Conservation (phyloP, 129 eudicot species). For the carrot (Daucus carota) region DNA sequence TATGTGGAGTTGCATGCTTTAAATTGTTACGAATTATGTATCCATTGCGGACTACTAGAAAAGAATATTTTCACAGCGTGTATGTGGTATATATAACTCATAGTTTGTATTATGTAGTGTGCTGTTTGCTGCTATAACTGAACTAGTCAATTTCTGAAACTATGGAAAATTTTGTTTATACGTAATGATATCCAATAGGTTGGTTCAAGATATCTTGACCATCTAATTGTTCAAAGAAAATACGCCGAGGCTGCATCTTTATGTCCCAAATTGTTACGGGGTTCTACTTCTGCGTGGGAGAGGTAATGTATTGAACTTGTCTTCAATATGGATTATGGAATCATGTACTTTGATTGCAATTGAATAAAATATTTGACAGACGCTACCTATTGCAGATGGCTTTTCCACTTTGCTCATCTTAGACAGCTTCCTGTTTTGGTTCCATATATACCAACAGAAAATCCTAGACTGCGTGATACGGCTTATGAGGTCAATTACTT, state of each 20-base stretch:
- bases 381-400: conserved; percentile 57
- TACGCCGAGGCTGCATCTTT: conserved; percentile 95
- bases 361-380: conserved; percentile 9
- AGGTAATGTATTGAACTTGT: conserved; percentile 36
- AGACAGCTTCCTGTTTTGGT: conserved; percentile 93
- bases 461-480: conserved; percentile 85
- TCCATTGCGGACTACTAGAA: neutral
- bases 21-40: neutral
- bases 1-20: neutral
- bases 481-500: conserved; percentile 71
- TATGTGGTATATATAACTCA: neutral
- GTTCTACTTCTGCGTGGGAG: conserved; percentile 98
- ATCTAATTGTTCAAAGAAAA: conserved; percentile 86
- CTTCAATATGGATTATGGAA: neutral
- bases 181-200: conserved; percentile 37
- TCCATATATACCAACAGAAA: conserved; percentile 91
- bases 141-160: neutral
- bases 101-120: neutral
- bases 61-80: neutral
- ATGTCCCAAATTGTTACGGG: conserved; percentile 85
- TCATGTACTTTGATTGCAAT: neutral
- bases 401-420: conserved; percentile 97
- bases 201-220: conserved; percentile 85
- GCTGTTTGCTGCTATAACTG: neutral
- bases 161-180: neutral